Conservation (phyloP, 2,329 filamentous ascomycete genomes). For the Fusarium sp. region DNA sequence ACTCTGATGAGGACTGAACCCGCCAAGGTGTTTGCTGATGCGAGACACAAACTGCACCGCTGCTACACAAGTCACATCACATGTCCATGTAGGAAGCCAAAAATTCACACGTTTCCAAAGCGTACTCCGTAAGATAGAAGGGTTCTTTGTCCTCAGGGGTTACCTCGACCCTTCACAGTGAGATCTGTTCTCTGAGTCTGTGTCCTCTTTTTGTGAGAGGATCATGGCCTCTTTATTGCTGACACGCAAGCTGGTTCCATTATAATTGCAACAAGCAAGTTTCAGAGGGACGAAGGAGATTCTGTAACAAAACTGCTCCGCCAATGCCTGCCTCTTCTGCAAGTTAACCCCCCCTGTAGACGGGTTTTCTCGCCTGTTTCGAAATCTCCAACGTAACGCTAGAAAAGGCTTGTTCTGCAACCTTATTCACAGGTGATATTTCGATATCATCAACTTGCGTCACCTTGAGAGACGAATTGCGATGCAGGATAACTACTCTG, state of each 20-base stretch:
- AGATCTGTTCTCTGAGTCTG: not conserved
- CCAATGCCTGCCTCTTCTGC: slow-evolving; percentile 21
- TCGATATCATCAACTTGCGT: slow-evolving; percentile 20
- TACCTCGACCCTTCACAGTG: slow-evolving; percentile 22
- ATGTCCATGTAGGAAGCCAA: slow-evolving; percentile 26
- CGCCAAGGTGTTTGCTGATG: slow-evolving; percentile 11
- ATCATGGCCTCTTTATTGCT: slow-evolving; percentile 10
- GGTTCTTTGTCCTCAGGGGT: slow-evolving; percentile 20
- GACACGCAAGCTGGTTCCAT: slow-evolving; percentile 42
- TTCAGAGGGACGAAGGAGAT: slow-evolving; percentile 12
- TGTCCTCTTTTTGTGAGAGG: slow-evolving; percentile 18
- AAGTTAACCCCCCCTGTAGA: slow-evolving; percentile 27
- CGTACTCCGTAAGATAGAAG: not conserved
- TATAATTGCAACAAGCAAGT: slow-evolving; percentile 25
- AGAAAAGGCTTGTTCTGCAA: slow-evolving; percentile 39
- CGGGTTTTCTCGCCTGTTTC: slow-evolving; percentile 22
- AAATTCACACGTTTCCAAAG: slow-evolving; percentile 10
- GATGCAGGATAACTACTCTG: slow-evolving; percentile 1
- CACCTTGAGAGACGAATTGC: slow-evolving; percentile 15
- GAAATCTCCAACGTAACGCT: slow-evolving; percentile 31
- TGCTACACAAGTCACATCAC: slow-evolving; percentile 20
- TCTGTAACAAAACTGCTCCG: slow-evolving; percentile 34
- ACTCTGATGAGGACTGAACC: not conserved
- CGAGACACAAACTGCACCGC: slow-evolving; percentile 30
- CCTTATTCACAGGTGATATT: slow-evolving; percentile 27